Evolutionary conservation across 345 rosid species (phyloP).

Genomic region (Populus euphratica): DNA sequence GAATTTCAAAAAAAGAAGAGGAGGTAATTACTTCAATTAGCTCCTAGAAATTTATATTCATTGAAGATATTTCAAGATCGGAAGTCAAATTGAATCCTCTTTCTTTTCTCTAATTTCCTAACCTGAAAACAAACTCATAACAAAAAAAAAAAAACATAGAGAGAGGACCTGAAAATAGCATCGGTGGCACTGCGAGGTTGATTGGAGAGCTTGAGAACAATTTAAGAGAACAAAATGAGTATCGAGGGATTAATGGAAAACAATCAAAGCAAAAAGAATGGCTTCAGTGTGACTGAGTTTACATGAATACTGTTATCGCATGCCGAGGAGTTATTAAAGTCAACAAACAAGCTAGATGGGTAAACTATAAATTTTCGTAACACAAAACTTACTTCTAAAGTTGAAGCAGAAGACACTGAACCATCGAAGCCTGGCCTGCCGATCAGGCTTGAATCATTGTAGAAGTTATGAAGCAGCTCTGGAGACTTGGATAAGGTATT

Average conservation of each 20-base stretch:
- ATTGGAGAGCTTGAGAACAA: slow-evolving; percentile 26
- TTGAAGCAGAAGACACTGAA: slow-evolving; percentile 6
- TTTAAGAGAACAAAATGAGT: neutral
- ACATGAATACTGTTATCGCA: neutral
- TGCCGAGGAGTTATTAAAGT: neutral
- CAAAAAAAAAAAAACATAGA: neutral
- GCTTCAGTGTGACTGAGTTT: neutral
- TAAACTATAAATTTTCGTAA: neutral
- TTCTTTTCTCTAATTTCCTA: neutral
- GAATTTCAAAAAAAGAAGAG: neutral
- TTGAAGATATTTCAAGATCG: too few species aligned
- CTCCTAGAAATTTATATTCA: too few species aligned
- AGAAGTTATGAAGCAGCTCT: slow-evolving; percentile 19
- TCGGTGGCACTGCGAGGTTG: neutral
- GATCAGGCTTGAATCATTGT: slow-evolving; percentile 15
- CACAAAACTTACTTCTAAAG: slow-evolving; percentile 21
- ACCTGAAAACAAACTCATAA: neutral
- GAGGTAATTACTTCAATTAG: too few species aligned
- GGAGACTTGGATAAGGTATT: slow-evolving; percentile 11
- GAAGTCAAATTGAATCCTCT: too few species aligned
- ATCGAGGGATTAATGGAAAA: neutral
- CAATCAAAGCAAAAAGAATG: neutral
- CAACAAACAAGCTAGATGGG: neutral
- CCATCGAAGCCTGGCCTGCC: slow-evolving; percentile 24
- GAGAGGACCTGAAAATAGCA: slow-evolving; percentile 32